Base-by-base conservation (phyloP, 352 stramenopile species). In the Phytophthora macrochlamydospora region DNA sequence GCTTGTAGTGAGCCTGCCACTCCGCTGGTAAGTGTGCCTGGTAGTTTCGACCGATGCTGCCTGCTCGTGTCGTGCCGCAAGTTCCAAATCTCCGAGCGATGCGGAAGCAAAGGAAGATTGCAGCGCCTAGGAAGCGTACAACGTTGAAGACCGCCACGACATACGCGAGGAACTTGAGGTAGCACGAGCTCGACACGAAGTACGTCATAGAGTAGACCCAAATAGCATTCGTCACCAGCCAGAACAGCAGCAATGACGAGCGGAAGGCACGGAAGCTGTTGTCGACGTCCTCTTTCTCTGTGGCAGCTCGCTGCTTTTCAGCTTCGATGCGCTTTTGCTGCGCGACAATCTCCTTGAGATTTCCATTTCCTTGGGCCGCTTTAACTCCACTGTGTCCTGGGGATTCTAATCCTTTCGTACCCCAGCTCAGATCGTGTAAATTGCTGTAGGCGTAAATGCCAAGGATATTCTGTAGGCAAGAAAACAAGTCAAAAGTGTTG, bases 401-500 rank as follows among this genome's bases (percentile, higher is more conserved):
- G 29, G 56, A 49, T 33, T 62, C 56, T n/a, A 91, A 55, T 0
- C 83, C 85, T 43, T 89, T 90, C 3, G 83, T 94, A 9, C 86
- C 86, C 86, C 86, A 93, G 24, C 80, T 91, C 53, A 94, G 57
- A 52, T 93, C 83, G 45, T 94, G 84, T 49, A 94, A 63, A 69
- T 93, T 91, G 56, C 80, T 92, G 70, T 90, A 93, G 46, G 81
- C 89, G 75, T 91, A 94, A 49, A 93, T 89, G 38, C 78, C 87
- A 42, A 94, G 83, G 57, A 92, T 92, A 67, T 91, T 93, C 51
- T 93, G 76, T 48, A 92, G 6, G 35, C 35, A 40, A 11, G 6
- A 40, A 40, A 24, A 24, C 18, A 24, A 24, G 18, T 24, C 18
- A 24, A 24, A 24, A 24, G 18, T 24, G 18, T 24, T 24, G 18